Base-by-base conservation (phyloP, 345 rosid species). In the Ceriops tagal region DNA sequence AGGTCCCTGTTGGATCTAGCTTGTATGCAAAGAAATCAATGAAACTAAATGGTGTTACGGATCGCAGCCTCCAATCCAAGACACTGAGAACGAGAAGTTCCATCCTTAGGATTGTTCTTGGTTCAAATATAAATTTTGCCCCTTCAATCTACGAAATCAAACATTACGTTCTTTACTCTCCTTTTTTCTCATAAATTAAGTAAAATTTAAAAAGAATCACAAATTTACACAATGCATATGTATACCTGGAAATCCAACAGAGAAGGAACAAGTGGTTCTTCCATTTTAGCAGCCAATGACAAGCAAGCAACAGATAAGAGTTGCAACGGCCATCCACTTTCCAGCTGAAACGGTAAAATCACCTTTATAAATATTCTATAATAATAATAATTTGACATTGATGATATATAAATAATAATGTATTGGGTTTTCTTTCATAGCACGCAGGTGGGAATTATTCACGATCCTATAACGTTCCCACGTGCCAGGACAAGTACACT, bases 261-360 rank as follows among this genome's bases (percentile, higher is more conserved):
- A 71, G 79, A 74, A 73, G 97, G 99, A 88, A 85, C 99, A 65
- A 87, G 84, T 64, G 89, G 84, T 79, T 92, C 99, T 96, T 95
- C 99, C 97, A 95, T 88, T 79, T 95, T 95, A 0, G 97, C 99
- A n/a, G 99, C 99, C 73, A 95, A 67, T 20, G 99, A 95, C 86
- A 95, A 75, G 87, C 99, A 95, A 67, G 97, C 93, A 61, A 85
- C 87, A n/a, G 96, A 82, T 73, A 95, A 74, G 71, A 95, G 99
- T 58, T 95, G 99, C 91, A 83, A 65, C 64, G 93, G 96, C 99
- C 99, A 92, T 66, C 91, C 96, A 35, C 78, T 73, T 20, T 79
- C 77, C 76, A 85, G 83, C 98, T 90, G 88, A 59, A 74, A 75
- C 53, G 39, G 47, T 60, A 28, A 71, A 43, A 43, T 43, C 19